phyloP scores from a whole-genome alignment of 495 filamentous ascomycete genomes.

The Aspergillus sparsus region DNA sequence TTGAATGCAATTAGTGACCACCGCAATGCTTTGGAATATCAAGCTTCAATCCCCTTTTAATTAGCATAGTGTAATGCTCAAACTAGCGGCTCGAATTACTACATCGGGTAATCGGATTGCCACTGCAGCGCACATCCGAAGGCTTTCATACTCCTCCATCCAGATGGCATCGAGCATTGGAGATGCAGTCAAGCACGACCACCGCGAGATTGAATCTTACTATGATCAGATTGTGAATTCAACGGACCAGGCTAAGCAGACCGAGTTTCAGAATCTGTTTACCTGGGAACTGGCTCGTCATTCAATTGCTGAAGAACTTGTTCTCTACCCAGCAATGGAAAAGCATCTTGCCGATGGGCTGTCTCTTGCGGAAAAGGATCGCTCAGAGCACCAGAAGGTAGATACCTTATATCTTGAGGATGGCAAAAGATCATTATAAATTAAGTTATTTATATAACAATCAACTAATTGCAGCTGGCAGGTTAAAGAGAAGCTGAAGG shows the following conservation, averaged over 20 bases:
- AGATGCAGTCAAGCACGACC: constrained; percentile 56
- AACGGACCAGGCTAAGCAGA: constrained; percentile 51
- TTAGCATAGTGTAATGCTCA: no score
- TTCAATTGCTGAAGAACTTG: constrained; percentile 63
- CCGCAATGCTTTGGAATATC: no score
- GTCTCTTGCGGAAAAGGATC: constrained; percentile 55
- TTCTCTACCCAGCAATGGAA: constrained; percentile 67
- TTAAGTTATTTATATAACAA: no score
- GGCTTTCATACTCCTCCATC: no score
- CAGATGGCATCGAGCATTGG: not conserved
- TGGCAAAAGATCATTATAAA: no score
- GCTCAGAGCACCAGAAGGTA: constrained; percentile 56
- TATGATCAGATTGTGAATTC: constrained; percentile 55
- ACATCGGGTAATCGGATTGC: no score
- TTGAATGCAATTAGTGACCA: no score
- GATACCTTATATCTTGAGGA: not conserved
- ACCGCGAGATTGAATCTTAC: constrained; percentile 58
- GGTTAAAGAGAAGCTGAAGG: constrained; percentile 64
- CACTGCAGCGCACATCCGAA: no score
- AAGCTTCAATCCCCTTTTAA: no score
- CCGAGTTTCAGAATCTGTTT: constrained; percentile 62
- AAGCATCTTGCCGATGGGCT: constrained; percentile 54
- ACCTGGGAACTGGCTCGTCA: constrained; percentile 71
- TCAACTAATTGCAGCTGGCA: constrained; percentile 22
- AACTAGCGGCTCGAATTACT: no score